Base-by-base conservation (phyloP, 1,139 yeast species). In the Sugiyamaella novakii region DNA sequence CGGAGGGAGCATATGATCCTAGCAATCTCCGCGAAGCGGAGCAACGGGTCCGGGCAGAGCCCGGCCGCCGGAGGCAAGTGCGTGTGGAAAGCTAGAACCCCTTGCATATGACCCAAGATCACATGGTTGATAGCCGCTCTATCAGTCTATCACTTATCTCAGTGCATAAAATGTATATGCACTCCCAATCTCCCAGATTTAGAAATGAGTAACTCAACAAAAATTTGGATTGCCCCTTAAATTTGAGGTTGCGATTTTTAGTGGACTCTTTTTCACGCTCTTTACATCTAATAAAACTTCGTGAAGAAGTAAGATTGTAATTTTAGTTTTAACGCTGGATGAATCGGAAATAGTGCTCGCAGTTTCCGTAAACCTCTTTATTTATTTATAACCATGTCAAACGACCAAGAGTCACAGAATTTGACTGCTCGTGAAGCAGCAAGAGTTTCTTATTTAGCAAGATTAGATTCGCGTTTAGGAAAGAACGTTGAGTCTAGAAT, bases 371-470 rank as follows among this genome's bases (percentile, higher is more conserved):
- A 24, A 11, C 18, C 14, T 7, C 17, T 34, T 19, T 34, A 18
- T 18, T 34, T 18, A 34, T 34, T 18, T 8, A 8, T 34, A 11
- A n/a, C 25, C 18, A 17, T 10, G 28, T 25, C 42, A 38, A 15
- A 24, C 11, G 24, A n/a, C 17, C 25, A 38, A 10, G 41, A 14
- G 21, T 8, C 10, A 7, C 30, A 18, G 14, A 15, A 14, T 17
- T 7, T 28, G 15, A 11, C n/a, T 12, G 18, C 44, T 22, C 44
- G 40, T 10, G 44, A 39, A 15, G 36, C 28, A 10, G 49, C 49
- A 15, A 28, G 49, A 12, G 42, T 30, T 25, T 31, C 42, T 11
- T 46, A 46, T n/a, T 42, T 46, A 7, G 37, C 40, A 14, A 36
- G 38, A 17, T 19, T 46, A 8, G 46, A 40, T 21, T 25, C 46